These are phyloP conservation scores for Canariomyces notabilis DNA, from an alignment of 2,329 filamentous ascomycete genomes.

Conservation along the genomic window DNA sequence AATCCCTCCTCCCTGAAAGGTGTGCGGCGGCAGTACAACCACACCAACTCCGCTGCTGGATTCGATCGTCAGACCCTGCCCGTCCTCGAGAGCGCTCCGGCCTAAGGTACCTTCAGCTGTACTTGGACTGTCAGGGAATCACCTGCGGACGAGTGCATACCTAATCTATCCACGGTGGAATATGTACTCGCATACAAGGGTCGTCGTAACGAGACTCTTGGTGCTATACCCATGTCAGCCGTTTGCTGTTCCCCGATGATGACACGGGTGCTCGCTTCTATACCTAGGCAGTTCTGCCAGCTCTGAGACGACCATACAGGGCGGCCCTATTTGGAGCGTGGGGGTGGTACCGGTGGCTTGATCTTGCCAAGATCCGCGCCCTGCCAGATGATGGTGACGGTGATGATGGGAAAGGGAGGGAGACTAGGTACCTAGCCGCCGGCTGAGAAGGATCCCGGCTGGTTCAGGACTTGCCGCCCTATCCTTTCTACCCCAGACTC, in stretches of 20 bases:
- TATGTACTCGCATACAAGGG: not conserved
- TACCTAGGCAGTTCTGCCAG: not conserved
- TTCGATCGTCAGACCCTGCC: not conserved
- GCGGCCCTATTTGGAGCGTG: too few relatives aligned
- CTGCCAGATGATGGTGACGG: not conserved
- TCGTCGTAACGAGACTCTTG: not conserved
- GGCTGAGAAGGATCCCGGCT: not conserved
- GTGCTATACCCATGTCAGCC: not conserved
- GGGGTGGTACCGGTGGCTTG: too few relatives aligned
- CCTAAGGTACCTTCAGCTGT: constrained; percentile 7
- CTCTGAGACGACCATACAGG: not conserved
- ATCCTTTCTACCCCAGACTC: not conserved
- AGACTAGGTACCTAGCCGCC: not conserved
- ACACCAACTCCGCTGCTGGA: constrained; percentile 6
- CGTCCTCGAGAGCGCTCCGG: constrained; percentile 4
- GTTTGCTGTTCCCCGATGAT: not conserved
- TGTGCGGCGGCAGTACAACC: constrained; percentile 9
- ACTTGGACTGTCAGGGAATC: too few relatives aligned
- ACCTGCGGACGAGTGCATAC: not conserved
- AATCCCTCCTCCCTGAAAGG: not conserved
- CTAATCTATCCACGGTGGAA: constrained; percentile 5
- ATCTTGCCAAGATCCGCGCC: too few relatives aligned
- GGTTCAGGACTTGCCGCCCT: not conserved
- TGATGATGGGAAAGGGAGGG: not conserved
- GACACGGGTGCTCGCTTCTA: not conserved